Percentiles rank a stretch among this genome's conserved stretches.
Evolutionary conservation across 75 land plant species (phyloP).

Genomic region (Selaginella moellendorffii): DNA sequence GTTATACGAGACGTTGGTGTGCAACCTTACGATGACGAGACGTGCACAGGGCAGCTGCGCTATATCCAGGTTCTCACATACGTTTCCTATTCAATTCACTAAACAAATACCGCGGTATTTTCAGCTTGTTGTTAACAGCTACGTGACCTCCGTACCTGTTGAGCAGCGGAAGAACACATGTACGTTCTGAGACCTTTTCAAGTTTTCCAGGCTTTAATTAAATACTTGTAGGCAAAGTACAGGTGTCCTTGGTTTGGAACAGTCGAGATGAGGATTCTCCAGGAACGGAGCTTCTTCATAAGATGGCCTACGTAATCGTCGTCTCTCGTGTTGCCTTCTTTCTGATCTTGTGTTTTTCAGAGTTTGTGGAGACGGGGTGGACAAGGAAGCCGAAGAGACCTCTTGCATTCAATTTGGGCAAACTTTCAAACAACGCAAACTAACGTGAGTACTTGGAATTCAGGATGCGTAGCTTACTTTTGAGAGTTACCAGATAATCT

Average conservation of each 20-base stretch:
- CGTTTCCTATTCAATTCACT: too few species aligned
- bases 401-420: conserved; percentile 92
- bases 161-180: not conserved
- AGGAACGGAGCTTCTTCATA: conserved; percentile 15
- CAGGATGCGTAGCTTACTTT: not conserved
- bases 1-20: conserved; percentile 52
- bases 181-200: not conserved
- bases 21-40: conserved; percentile 85
- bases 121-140: not conserved
- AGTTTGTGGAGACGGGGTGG: conserved; percentile 77
- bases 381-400: conserved; percentile 29
- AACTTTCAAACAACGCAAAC: conserved; percentile 86
- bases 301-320: not conserved
- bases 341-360: not conserved
- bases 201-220: not conserved
- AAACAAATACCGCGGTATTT: too few species aligned
- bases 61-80: conserved; percentile 97
- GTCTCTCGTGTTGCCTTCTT: not conserved
- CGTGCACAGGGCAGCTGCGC: conserved; percentile 67
- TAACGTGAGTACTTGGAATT: conserved; percentile 42
- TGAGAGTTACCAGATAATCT: conserved; percentile 45
- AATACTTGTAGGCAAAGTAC: conserved; percentile 89
- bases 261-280: conserved; percentile 64
- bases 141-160: not conserved
- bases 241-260: conserved; percentile 92